Base-by-base conservation (phyloP, 2,329 filamentous ascomycete genomes). In the Esteya vermicola region DNA sequence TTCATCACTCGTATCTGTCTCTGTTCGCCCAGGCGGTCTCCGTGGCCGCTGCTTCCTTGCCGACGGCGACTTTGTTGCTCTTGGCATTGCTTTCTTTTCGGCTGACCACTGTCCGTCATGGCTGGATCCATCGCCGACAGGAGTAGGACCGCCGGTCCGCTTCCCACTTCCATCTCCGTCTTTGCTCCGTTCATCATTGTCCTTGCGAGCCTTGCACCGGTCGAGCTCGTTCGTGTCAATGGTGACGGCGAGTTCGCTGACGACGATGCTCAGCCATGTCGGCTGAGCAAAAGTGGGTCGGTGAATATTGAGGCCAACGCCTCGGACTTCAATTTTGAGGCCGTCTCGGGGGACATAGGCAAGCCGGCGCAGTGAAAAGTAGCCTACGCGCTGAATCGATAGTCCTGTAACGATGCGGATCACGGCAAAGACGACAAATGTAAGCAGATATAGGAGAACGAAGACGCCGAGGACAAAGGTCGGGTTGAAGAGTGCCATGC, bases 201-300 rank as follows among this genome's bases (percentile, higher is more conserved):
- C n/a, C n/a, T n/a, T n/a, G n/a, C n/a, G n/a, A n/a, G n/a, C 26
- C 67, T 70, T 40, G 63, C 64, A 21, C 62, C 62, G n/a, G 48
- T 74, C 72, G 32, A 91, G 59, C 36, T 75, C 71, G 44, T 73
- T 71, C 34, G 86, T 65, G 54, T 98, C 85, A 33, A 96, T 58
- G 0, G 85, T 93, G 38, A 98, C 70, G 37, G 78, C 82, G 37
- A 95, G 66, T 55, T 95, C 91, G 52, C 77, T 84, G 44, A 98
- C 62, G 9, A 91, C 83, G 38, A 98, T 69, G 57, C 88, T 96
- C 51, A 94, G 66, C 86, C 89, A 96, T 46, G 93, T 96, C 33
- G 91, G 91, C 57, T 96, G 86, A 35, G 89, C 85, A 60, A 98
- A 96, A 6, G 91, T 96, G 12, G 91, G 91, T 5, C 88, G 78